These are phyloP conservation scores for Scheffersomyces titani DNA, from an alignment of 1,139 yeast genomes.

Conservation along the genomic window DNA sequence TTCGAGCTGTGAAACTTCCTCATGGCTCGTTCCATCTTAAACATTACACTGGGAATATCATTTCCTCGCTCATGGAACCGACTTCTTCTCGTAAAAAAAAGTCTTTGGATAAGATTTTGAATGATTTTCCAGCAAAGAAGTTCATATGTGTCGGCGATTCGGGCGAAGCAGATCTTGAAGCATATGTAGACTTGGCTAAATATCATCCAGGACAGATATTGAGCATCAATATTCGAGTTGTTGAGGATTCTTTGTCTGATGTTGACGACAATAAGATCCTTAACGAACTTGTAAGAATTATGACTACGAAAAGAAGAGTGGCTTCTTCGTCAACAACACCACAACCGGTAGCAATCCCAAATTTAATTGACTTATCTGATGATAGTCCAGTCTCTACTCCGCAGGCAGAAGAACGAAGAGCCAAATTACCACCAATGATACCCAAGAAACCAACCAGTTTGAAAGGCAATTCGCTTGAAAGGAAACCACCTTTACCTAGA, in stretches of 20 bases:
- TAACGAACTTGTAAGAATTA: slow-evolving; percentile 29
- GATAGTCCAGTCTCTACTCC: slow-evolving; percentile 6
- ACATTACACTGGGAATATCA: slow-evolving; percentile 79
- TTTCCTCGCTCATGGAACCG: slow-evolving; percentile 83
- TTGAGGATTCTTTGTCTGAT: slow-evolving; percentile 66
- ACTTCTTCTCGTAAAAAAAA: slow-evolving; percentile 77
- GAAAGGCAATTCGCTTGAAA: slow-evolving; percentile 21
- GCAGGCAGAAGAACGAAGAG: slow-evolving; percentile 12
- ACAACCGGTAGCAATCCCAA: slow-evolving; percentile 17
- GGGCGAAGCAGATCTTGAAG: slow-evolving; percentile 93
- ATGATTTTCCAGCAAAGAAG: slow-evolving; percentile 74
- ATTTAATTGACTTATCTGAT: slow-evolving; percentile 40
- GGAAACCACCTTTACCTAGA: slow-evolving; percentile 25
- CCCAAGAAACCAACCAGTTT: slow-evolving; percentile 41
- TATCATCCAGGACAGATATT: slow-evolving; percentile 60
- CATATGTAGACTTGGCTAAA: slow-evolving; percentile 73
- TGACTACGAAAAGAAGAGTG: slow-evolving; percentile 15
- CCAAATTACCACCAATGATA: slow-evolving; percentile 37
- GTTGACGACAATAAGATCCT: slow-evolving; percentile 45
- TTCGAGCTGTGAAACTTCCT: slow-evolving; percentile 61
- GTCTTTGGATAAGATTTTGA: slow-evolving; percentile 61
- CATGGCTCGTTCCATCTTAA: slow-evolving; percentile 79
- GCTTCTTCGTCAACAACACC: slow-evolving; percentile 3
- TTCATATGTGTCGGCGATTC: slow-evolving; percentile 92
- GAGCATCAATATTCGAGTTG: slow-evolving; percentile 82